Conservation (phyloP, 2,329 filamentous ascomycete species). For the Arthrobotrys pseudoclavata region DNA sequence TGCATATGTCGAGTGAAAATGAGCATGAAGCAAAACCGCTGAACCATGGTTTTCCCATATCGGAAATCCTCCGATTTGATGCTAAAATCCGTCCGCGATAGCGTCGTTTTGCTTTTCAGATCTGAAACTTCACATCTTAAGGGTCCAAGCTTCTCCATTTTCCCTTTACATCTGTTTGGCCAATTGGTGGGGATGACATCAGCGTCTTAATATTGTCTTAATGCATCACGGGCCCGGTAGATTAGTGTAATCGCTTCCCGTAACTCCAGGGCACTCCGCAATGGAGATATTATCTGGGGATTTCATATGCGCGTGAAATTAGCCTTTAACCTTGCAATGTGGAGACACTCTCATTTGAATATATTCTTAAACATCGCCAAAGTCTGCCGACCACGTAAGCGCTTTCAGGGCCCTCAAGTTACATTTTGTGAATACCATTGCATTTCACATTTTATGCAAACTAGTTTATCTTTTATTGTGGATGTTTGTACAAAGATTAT, state of each 20-base stretch:
- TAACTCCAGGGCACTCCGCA: constrained; percentile 23
- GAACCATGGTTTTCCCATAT: constrained; percentile 8
- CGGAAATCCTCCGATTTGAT: constrained; percentile 33
- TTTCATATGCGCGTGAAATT: constrained; percentile 24
- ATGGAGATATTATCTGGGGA: constrained; percentile 16
- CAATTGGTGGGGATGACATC: constrained; percentile 7
- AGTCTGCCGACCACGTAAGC: constrained; percentile 15
- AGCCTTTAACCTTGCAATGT: neutral
- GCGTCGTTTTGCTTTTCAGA: constrained; percentile 15
- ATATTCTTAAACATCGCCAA: constrained; percentile 6
- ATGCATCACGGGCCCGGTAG: constrained; percentile 15
- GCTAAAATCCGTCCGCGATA: constrained; percentile 6
- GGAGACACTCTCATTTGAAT: neutral
- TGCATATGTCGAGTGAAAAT: constrained; percentile 23
- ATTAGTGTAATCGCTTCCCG: constrained; percentile 12
- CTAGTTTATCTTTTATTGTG: constrained; percentile 9
- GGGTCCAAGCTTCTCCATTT: too few relatives aligned
- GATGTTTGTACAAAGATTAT: neutral
- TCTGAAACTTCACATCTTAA: constrained; percentile 10
- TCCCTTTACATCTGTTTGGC: neutral
- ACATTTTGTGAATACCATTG: constrained; percentile 12
- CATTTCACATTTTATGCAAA: constrained; percentile 5
- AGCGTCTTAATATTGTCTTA: constrained; percentile 4
- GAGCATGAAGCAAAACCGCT: constrained; percentile 3
- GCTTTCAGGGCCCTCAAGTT: constrained; percentile 4